Percentiles rank a stretch among this genome's conserved stretches.
Conservation (phyloP, 2,329 filamentous ascomycete species). For the Geosmithia morbida region DNA sequence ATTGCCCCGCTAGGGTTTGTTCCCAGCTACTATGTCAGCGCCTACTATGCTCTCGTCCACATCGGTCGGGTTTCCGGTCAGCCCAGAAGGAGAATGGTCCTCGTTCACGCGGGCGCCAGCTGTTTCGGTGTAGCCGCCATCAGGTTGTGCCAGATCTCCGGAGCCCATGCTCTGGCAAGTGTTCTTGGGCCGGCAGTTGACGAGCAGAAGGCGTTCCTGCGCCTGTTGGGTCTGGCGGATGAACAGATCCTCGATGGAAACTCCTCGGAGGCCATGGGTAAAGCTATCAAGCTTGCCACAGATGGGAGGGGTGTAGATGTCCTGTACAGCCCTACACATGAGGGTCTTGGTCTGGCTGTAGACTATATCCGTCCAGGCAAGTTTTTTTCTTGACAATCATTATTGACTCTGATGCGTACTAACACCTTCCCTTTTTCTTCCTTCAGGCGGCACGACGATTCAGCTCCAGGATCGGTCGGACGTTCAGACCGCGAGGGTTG, state of each 20-base stretch:
- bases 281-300: constrained; percentile 16
- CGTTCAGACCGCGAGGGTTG: constrained; percentile 3
- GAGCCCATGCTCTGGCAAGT: constrained; percentile 26
- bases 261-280: constrained; percentile 15
- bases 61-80: constrained; percentile 12
- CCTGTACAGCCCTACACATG: constrained; percentile 29
- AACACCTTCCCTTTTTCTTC: neutral
- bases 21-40: constrained; percentile 24
- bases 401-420: neutral
- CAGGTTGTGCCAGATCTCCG: constrained; percentile 19
- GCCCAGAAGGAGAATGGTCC: constrained; percentile 13
- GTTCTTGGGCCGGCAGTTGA: constrained; percentile 13
- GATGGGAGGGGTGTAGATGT: constrained; percentile 21
- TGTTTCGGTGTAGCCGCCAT: constrained; percentile 28
- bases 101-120: constrained; percentile 29
- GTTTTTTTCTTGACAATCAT: constrained; percentile 4
- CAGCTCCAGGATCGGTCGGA: constrained; percentile 13
- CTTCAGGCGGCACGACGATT: constrained; percentile 19
- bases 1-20: constrained; percentile 9
- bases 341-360: constrained; percentile 14
- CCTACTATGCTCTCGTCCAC: constrained; percentile 24
- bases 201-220: constrained; percentile 21
- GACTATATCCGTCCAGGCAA: constrained; percentile 20
- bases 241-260: constrained; percentile 22
- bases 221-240: constrained; percentile 15